Evolutionary conservation across 1,284 basidiomycete genomes (phyloP), one percentile per base, ranked within the genome.

Genomic region (Moniliophthora roreri): DNA sequence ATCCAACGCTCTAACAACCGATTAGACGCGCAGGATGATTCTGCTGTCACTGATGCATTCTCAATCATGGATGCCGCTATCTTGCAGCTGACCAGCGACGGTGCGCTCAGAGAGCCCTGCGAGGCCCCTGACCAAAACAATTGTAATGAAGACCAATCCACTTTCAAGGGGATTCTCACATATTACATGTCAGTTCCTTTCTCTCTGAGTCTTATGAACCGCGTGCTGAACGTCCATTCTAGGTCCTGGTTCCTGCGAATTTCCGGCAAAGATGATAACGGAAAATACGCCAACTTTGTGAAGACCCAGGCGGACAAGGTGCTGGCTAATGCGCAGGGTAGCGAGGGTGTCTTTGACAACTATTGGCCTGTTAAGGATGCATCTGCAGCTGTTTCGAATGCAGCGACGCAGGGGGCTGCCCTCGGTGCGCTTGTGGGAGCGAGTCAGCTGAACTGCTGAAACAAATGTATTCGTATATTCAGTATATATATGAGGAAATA

Each of bases 211-310:
- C 16, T 16, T 10, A 26, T 11, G 20, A n/a, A 20, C 18, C 5
- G 11, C 42, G n/a, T 39, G 9, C 21, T 13, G 38, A 26, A 9
- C 15, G 15, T 16, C 20, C 13, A 24, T 9, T 28, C 3, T 24
- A 60, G 58, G 51, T 54, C 60, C 2, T 60, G 59, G 59, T 62
- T 62, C 56, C 57, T 62, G 36, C 46, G 48, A 16, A 48, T 62
- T 9, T 52, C 59, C 15, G 57, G 55, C n/a, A 53, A 57, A 23
- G 60, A 62, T 50, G 55, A 58, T 26, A 52, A 51, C n/a, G 39
- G 37, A 10, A 58, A 58, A 35, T 55, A 55, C 40, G 21, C 37
- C 11, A 52, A 54, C 49, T 60, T 60, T 34, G 50, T 60, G 20
- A 58, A 58, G 39, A 18, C 20, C 18, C 58, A 60, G 36, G 58